Conservation (phyloP, 805 yeast genomes). For the Tetrapisispora nanseiensis region DNA sequence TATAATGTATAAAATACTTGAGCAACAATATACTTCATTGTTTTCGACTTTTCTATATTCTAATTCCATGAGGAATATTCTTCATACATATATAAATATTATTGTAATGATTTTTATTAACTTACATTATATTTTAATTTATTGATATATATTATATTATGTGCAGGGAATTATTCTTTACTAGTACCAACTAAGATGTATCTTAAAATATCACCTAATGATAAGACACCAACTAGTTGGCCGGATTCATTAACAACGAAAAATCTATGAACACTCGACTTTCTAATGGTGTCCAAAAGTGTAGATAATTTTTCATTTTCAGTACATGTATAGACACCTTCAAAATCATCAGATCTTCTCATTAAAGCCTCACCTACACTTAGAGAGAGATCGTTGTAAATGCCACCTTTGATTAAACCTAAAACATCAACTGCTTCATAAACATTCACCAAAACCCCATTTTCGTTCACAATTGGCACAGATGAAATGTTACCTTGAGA, state of each 20-base stretch:
- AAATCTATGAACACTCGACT: constrained; percentile 82
- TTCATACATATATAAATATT: not conserved
- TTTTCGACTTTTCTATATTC: too few species aligned
- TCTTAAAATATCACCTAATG: constrained; percentile 81
- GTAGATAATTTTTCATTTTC: constrained; percentile 76
- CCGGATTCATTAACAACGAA: constrained; percentile 86
- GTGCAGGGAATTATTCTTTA: constrained; percentile 1
- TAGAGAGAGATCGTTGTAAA: constrained; percentile 78
- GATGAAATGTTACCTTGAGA: constrained; percentile 78
- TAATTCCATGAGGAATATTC: too few species aligned
- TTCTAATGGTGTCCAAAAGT: constrained; percentile 85
- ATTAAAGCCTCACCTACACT: constrained; percentile 93
- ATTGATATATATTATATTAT: not conserved
- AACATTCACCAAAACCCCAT: constrained; percentile 60
- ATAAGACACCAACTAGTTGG: constrained; percentile 68
- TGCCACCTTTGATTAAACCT: constrained; percentile 87
- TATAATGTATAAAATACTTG: too few species aligned
- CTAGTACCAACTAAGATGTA: constrained; percentile 60
- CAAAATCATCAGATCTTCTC: constrained; percentile 85
- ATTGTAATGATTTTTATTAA: not conserved
- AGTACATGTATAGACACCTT: constrained; percentile 95
- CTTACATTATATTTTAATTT: not conserved
- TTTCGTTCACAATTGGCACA: constrained; percentile 82
- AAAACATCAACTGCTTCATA: constrained; percentile 94
- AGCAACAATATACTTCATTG: too few species aligned